These are phyloP conservation scores for Trichoderma afroharzianum DNA, from an alignment of 2,329 filamentous ascomycete genomes.

Conservation along the genomic window DNA sequence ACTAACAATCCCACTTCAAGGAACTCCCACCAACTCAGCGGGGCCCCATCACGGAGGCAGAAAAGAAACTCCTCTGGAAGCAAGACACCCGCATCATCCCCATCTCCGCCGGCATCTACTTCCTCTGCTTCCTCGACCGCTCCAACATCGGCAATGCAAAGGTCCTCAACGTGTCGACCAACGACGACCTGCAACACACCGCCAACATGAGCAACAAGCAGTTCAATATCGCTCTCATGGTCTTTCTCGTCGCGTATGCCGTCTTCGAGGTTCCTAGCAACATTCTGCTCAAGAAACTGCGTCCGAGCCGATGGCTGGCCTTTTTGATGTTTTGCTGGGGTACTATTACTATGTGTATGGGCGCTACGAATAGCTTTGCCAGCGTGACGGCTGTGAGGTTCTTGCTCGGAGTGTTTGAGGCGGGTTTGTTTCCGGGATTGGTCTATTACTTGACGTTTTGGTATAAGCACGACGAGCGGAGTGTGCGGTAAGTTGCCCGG, in stretches of 20 bases:
- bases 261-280: constrained; percentile 65
- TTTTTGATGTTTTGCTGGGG: constrained; percentile 67
- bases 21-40: constrained; percentile 17
- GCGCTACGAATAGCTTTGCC: constrained; percentile 58
- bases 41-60: constrained; percentile 27
- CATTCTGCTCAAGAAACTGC: constrained; percentile 61
- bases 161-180: constrained; percentile 58
- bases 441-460: constrained; percentile 70
- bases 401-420: constrained; percentile 66
- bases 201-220: constrained; percentile 59
- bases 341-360: constrained; percentile 63
- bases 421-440: constrained; percentile 59
- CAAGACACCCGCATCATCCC: constrained; percentile 63
- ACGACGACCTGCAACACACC: constrained; percentile 59
- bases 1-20: neutral
- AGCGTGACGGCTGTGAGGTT: constrained; percentile 65
- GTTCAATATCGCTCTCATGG: constrained; percentile 56
- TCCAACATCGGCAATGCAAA: constrained; percentile 68
- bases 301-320: constrained; percentile 60
- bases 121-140: constrained; percentile 65
- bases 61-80: constrained; percentile 47
- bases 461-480: constrained; percentile 68
- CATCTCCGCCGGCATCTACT: constrained; percentile 59
- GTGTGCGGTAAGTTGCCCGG: constrained; percentile 42
- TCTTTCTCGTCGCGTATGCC: constrained; percentile 59